Evolutionary conservation across 2,329 filamentous ascomycete genomes (phyloP).

Genomic region (Eurotiales sp.): DNA sequence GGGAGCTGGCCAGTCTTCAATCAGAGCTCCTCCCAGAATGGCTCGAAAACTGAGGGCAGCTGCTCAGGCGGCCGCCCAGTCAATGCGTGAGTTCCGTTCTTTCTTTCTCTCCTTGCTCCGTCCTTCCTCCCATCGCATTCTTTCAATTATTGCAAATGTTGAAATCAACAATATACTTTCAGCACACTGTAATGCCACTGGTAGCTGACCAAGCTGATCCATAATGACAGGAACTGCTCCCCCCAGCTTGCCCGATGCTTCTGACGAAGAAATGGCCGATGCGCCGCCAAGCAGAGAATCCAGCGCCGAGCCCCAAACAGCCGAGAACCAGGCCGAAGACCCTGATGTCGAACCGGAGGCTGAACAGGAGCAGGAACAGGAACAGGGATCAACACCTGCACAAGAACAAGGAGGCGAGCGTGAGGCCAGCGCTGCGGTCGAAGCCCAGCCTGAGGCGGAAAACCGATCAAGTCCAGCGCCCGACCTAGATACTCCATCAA

Average conservation of each 20-base stretch:
- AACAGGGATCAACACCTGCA: conserved; percentile 35
- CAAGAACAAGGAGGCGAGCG: conserved; percentile 30
- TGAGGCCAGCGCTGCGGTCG: conserved; percentile 26
- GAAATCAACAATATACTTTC: too few species aligned
- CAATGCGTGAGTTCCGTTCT: conserved; percentile 34
- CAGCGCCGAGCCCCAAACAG: conserved; percentile 32
- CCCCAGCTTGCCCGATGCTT: conserved; percentile 38
- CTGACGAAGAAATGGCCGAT: conserved; percentile 45
- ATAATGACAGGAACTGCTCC: conserved; percentile 37
- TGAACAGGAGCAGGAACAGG: conserved; percentile 27
- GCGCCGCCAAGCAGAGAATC: conserved; percentile 30
- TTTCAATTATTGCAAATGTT: too few species aligned
- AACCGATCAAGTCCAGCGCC: conserved; percentile 27
- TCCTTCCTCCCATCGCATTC: too few species aligned
- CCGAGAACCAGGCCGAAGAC: conserved; percentile 29
- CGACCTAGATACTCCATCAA: conserved; percentile 43
- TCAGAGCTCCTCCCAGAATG: conserved; percentile 29
- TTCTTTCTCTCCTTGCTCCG: neutral
- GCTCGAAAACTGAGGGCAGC: conserved; percentile 44
- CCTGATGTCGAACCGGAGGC: conserved; percentile 33
- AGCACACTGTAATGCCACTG: neutral
- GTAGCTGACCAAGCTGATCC: neutral
- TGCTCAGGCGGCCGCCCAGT: conserved; percentile 46
- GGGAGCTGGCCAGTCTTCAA: too few species aligned
- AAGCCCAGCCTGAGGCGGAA: conserved; percentile 40